Conservation (phyloP, 177 flowering plant genomes). For the Vitis hybrid region DNA sequence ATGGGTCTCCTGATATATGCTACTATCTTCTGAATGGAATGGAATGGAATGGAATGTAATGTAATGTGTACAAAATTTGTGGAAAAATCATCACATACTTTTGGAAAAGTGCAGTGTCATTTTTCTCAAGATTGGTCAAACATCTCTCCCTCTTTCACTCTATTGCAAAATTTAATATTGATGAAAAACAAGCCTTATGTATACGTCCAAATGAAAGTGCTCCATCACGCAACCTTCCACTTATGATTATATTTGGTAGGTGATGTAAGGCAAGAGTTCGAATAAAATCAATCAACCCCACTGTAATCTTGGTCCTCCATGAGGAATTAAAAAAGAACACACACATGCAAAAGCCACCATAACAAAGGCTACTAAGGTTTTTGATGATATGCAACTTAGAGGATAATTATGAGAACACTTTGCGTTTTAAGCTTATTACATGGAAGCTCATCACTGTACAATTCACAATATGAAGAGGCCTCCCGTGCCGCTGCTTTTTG, state of each 20-base stretch:
- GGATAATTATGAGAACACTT: background rate
- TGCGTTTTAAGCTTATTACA: too few relatives aligned
- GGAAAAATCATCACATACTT: constrained; percentile 2
- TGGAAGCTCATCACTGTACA: too few relatives aligned
- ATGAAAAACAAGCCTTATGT: background rate
- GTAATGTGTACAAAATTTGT: background rate
- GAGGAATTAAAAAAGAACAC: background rate
- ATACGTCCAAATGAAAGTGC: constrained; percentile 1
- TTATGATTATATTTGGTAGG: background rate
- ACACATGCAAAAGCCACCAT: background rate
- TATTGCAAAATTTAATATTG: background rate
- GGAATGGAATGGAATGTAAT: background rate
- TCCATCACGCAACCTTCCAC: constrained; percentile 13
- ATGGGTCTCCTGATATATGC: background rate
- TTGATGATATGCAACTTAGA: background rate
- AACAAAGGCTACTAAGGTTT: background rate
- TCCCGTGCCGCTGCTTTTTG: too few relatives aligned
- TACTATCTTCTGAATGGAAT: background rate
- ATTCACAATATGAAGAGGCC: too few relatives aligned
- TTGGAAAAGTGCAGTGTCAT: background rate
- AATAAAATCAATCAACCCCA: background rate
- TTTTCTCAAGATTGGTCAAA: constrained; percentile 1
- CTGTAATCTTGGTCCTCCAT: background rate
- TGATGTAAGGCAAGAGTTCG: background rate
- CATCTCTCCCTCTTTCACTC: constrained; percentile 7